Evolutionary conservation across 371 early-diverging fungal species (phyloP), one percentile per base, ranked within the genome.

Genomic region (Apophysomyces elegans): DNA sequence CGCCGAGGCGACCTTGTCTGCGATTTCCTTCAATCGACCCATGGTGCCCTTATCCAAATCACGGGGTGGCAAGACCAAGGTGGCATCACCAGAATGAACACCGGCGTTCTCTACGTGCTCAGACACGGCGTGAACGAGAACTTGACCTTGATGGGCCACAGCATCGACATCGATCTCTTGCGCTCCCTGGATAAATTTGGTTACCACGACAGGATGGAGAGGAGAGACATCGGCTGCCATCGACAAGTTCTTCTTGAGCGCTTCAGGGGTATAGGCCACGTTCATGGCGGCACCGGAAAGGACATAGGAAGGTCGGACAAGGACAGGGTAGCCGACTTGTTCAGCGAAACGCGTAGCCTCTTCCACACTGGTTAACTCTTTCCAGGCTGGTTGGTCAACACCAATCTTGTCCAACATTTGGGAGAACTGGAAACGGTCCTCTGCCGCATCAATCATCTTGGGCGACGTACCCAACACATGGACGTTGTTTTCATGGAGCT

Each of bases 211-310:
- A 1, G 96, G 96, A 71, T 95, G 92, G 59, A 93, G 89, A 58
- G 91, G 94, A 18, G 96, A 96, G 1, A 97, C 95, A 43, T 87
- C 86, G 5, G 94, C 86, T 5, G 97, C 97, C 69, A 90, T 86
- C 39, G 83, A 80, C 64, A 97, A 85, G 83, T 92, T 88, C 44
- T 77, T 72, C 60, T 80, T 76, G 56, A 97, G 87, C 41, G 88
- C 88, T 21, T 86, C 85, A 12, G 83, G 83, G 12, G 91, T 87
- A 76, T 92, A 86, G 14, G 90, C 96, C 8, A 95, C 95, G 65
- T 95, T 95, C 97, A 97, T 97, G 58, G 97, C 97, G 7, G 96
- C 97, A 58, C 97, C 97, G 8, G 95, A 95, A 36, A 97, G 84
- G 39, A 97, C 96, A 69, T 97, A 97, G 18, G 95, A 94, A 16